Percentiles rank a stretch among this genome's conserved stretches.
Evolutionary conservation across 106 monocot species (phyloP).

Genomic region (Chionographis japonica): DNA sequence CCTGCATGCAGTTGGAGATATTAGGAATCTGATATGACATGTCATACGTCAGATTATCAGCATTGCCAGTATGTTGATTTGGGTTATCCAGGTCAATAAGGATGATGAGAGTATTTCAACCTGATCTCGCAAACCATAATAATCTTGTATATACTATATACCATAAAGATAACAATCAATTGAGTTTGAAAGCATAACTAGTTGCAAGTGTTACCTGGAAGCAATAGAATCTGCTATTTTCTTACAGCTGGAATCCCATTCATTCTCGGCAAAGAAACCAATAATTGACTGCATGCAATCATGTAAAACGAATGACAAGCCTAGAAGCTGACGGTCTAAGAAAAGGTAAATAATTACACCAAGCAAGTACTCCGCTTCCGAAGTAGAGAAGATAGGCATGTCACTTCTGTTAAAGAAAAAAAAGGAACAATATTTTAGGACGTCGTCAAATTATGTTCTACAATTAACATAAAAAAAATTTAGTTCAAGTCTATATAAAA

Average conservation of each 20-base stretch:
- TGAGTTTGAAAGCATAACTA: neutral
- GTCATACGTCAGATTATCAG: too few species aligned
- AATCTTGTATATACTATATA: neutral
- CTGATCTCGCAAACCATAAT: too few species aligned
- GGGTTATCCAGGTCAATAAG: neutral
- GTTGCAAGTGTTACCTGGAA: conserved; percentile 34
- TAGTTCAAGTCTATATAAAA: too few species aligned
- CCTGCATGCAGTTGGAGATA: too few species aligned
- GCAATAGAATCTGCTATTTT: conserved; percentile 44
- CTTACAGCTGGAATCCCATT: conserved; percentile 55
- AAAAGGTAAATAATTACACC: conserved; percentile 39
- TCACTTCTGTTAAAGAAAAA: conserved; percentile 36
- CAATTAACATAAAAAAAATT: too few species aligned
- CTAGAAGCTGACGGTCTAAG: conserved; percentile 56
- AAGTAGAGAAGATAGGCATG: conserved; percentile 41
- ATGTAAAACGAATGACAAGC: conserved; percentile 28
- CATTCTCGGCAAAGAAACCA: conserved; percentile 35
- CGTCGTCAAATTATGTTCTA: too few species aligned
- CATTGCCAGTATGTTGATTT: neutral
- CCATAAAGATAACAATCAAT: neutral
- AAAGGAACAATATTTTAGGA: too few species aligned
- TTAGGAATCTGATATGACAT: too few species aligned
- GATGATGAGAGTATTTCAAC: neutral
- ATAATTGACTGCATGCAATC: conserved; percentile 57
- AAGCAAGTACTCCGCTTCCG: conserved; percentile 78